Base-by-base conservation (phyloP, 2,329 filamentous ascomycete genomes). In the Beauveria brongniartii region DNA sequence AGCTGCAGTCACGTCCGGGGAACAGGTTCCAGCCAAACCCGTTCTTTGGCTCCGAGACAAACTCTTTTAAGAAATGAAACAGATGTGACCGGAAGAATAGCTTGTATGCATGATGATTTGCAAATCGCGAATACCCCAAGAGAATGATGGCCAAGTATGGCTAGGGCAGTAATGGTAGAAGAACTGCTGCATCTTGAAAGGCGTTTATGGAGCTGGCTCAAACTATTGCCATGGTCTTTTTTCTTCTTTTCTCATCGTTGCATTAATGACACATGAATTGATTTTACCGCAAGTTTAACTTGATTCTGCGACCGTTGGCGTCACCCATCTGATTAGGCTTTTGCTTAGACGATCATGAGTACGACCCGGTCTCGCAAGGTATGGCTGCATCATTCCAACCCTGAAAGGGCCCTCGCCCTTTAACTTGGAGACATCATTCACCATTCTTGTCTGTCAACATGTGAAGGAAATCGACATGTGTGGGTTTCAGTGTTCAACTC, bases 21-120 rank as follows among this genome's bases (percentile, higher is more conserved):
- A 66, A 67, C 20, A 66, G 68, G 0, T 79, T 76, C 63, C 78
- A 81, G 65, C 76, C 77, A 3, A 79, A 76, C 64, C 78, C 77
- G 1, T 74, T 79, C 61, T 75, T 71, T 63, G 76, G 73, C 9
- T 76, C 73, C 2, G 66, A 71, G 58, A 72, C 72, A 55, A 73
- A 73, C 59, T 63, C 75, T 8, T 74, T 74, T 34, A 70, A 63
- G 62, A 74, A 72, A 61, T 71, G 63, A 67, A 18, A 0, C 22
- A 37, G 14, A 37, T 5, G 5, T 37, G 34, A 16, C 12, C 2
- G 34, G 12, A 37, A 16, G 12, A 16, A 37, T 37, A 16, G 34
- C 12, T 37, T 37, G 12, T 5, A 37, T 37, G 34, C 12, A 16
- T 34, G 10, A 34, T 37, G 34, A 16, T 37, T 37, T 14, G 12